These are phyloP conservation scores for Aureobasidium musti DNA, from an alignment of 2,329 filamentous ascomycete species.

Conservation along the genomic window DNA sequence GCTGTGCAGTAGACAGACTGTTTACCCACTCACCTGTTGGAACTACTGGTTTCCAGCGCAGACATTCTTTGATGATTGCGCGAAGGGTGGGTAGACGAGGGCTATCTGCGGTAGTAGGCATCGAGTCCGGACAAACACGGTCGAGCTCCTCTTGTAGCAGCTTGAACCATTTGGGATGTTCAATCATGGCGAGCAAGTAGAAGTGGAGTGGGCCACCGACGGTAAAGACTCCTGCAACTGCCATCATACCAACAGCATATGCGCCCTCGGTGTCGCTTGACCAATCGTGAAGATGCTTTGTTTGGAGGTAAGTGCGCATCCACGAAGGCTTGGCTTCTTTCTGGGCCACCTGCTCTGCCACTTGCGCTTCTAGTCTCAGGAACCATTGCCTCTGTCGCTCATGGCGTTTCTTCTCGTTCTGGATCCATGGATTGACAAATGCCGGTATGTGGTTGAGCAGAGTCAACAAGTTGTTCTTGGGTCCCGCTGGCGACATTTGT, in stretches of 20 bases:
- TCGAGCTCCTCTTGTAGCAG: constrained; percentile 52
- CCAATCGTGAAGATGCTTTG: constrained; percentile 40
- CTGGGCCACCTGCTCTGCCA: constrained; percentile 44
- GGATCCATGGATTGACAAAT: constrained; percentile 57
- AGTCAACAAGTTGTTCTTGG: constrained; percentile 58
- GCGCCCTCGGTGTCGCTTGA: constrained; percentile 44
- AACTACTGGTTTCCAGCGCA: constrained; percentile 54
- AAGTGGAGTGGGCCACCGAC: constrained; percentile 39
- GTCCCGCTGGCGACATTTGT: constrained; percentile 60
- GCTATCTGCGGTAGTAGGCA: constrained; percentile 47
- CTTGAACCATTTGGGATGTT: constrained; percentile 53
- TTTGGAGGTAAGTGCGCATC: constrained; percentile 49
- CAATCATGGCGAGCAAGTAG: constrained; percentile 48
- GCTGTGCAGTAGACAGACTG: no score
- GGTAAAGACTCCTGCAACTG: constrained; percentile 42
- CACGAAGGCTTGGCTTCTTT: constrained; percentile 48
- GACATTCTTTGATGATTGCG: constrained; percentile 41
- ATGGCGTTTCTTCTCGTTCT: constrained; percentile 55
- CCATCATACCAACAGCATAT: constrained; percentile 42
- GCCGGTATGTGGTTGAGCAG: constrained; percentile 57
- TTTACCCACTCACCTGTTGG: no score
- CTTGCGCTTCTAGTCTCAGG: constrained; percentile 50
- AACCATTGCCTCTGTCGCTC: constrained; percentile 57
- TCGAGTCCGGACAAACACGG: constrained; percentile 46
- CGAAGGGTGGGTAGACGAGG: constrained; percentile 40